A percentile compares a stretch with the other conserved stretches of the same genome.
Evolutionary conservation across 495 filamentous ascomycete genomes (phyloP).

Genomic region (Penicillium alfredii): DNA sequence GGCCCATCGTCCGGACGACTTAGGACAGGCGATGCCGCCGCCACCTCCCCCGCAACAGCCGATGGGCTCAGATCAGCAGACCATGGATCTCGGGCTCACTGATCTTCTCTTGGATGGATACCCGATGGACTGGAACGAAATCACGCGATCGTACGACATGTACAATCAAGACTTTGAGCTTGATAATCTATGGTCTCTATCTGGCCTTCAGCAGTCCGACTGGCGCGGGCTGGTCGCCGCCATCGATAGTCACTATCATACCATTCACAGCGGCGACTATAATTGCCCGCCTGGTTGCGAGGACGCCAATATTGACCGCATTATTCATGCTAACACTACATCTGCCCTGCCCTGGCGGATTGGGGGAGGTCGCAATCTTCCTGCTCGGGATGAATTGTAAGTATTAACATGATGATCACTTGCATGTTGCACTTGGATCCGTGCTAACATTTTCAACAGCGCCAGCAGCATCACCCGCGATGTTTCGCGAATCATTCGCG

Average conservation of each 20-base stretch:
- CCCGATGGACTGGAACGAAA: conserved; percentile 33
- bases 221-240: conserved; percentile 43
- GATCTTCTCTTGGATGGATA: conserved; percentile 38
- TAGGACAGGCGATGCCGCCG: conserved; percentile 21
- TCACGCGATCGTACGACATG: conserved; percentile 31
- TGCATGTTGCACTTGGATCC: no score
- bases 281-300: conserved; percentile 30
- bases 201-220: conserved; percentile 39
- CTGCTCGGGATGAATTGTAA: conserved; percentile 41
- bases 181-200: conserved; percentile 40
- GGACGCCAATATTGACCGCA: conserved; percentile 30
- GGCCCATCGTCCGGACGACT: conserved; percentile 21
- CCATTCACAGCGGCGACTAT: conserved; percentile 31
- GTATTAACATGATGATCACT: conserved; percentile 12
- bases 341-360: conserved; percentile 34
- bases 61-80: conserved; percentile 13
- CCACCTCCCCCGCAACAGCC: conserved; percentile 15
- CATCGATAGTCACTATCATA: conserved; percentile 42
- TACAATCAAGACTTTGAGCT: conserved; percentile 40
- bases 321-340: conserved; percentile 27
- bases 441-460: conserved; percentile 19
- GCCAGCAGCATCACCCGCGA: conserved; percentile 41
- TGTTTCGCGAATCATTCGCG: conserved; percentile 38
- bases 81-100: conserved; percentile 27
- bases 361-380: conserved; percentile 23